phyloP scores from a whole-genome alignment of 495 filamentous ascomycete genomes.

The Penicillium diatomitis region DNA sequence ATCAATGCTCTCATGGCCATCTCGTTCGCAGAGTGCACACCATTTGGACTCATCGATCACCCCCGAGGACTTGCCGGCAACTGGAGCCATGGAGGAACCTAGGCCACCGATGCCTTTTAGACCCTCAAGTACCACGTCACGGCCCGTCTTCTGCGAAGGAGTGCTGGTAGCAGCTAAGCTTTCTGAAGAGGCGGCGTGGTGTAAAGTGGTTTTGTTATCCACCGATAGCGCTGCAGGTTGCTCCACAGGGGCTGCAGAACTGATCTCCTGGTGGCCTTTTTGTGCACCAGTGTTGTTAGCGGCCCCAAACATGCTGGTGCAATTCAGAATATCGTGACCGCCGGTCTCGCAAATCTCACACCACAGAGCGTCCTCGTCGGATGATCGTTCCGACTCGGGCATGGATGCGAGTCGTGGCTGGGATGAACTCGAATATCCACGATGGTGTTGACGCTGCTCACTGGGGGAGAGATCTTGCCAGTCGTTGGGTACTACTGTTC shows the following conservation, averaged over 20 bases:
- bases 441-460: slow-evolving; percentile 28
- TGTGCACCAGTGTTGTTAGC: slow-evolving; percentile 19
- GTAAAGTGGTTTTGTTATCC: slow-evolving; percentile 7
- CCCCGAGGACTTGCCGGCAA: slow-evolving; percentile 72
- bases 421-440: slow-evolving; percentile 25
- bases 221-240: slow-evolving; percentile 13
- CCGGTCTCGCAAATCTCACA: slow-evolving; percentile 92
- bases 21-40: slow-evolving; percentile 94
- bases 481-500: slow-evolving; percentile 36
- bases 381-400: slow-evolving; percentile 66
- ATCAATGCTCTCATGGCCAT: slow-evolving; percentile 91
- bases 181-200: slow-evolving; percentile 6
- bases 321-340: slow-evolving; percentile 92
- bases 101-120: slow-evolving; percentile 47
- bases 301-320: slow-evolving; percentile 71
- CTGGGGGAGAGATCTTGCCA: slow-evolving; percentile 29
- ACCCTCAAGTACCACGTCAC: slow-evolving; percentile 54
- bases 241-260: slow-evolving; percentile 8
- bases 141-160: slow-evolving; percentile 29
- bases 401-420: slow-evolving; percentile 41
- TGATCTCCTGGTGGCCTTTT: slow-evolving; percentile 2
- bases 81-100: slow-evolving; percentile 33
- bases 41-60: slow-evolving; percentile 79
- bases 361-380: slow-evolving; percentile 72
- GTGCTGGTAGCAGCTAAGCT: slow-evolving; percentile 13